Evolutionary conservation across 2,329 filamentous ascomycete genomes (phyloP), one percentile per base, ranked within the genome.

Genomic region (Chalara sp.): DNA sequence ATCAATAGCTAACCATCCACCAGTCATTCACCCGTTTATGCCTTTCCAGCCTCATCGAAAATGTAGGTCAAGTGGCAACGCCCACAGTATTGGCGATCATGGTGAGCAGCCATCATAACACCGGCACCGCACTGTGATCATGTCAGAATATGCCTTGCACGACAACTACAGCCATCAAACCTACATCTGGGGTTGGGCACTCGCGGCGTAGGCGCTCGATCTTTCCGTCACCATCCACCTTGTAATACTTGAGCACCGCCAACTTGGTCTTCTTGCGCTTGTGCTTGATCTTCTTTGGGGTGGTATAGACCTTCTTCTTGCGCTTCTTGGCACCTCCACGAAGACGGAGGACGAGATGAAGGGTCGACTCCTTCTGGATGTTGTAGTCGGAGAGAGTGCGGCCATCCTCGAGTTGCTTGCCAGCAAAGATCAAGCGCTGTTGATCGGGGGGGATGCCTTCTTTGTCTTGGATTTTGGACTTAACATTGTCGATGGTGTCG

Each of bases 221-320:
- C 87, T 97, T 97, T 78, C 95, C 93, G 70, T 99, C 93, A 68
- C 88, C 89, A 76, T 97, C 93, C 68, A 99, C 93, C 89, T 99
- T 99, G 89, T 99, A 99, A 89, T 99, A 99, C 87, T 99, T 99
- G 76, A 99, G 91, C 67, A 99, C 92, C 70, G 93, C 93, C 75
- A 99, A 81, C 87, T 99, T 99, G 85, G 88, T 96, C 92, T 99
- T 99, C 90, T 97, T 99, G 82, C 90, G 87, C 91, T 99, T 99
- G 87, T 99, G 93, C 93, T 99, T 99, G 87, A 99, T 99, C 90
- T 99, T 99, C 91, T 99, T 99, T 75, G 93, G 93, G 70, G 93
- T 99, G 74, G 89, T 97, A 88, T 99, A 99, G 67, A 99, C 93
- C 91, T 99, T 99, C 90, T 96, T 96, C 89, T 99, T 99, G 78